These are phyloP conservation scores for Penicillium sp. DNA, from an alignment of 2,329 filamentous ascomycete genomes.

Conservation along the genomic window DNA sequence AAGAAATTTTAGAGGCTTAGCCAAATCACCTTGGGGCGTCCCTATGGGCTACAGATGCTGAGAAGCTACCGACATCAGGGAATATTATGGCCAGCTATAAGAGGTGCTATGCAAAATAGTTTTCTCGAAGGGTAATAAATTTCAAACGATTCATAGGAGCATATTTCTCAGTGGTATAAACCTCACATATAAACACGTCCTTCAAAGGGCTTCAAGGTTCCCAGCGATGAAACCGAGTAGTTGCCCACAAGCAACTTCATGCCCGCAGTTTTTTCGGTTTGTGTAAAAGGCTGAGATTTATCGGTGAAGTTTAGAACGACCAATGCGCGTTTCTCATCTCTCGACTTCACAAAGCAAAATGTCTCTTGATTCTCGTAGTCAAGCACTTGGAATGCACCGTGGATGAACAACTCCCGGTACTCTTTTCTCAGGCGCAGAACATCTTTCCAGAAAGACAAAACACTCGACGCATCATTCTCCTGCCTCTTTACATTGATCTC, in stretches of 20 bases:
- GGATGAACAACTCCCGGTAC: slow-evolving; percentile 53
- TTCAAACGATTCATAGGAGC: too few relatives aligned
- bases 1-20: too few relatives aligned
- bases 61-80: not conserved
- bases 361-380: slow-evolving; percentile 21
- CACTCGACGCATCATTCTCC: slow-evolving; percentile 40
- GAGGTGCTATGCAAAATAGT: not conserved
- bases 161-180: not conserved
- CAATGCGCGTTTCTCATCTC: slow-evolving; percentile 13
- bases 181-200: slow-evolving; percentile 19
- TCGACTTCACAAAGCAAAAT: slow-evolving; percentile 21
- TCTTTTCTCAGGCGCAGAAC: slow-evolving; percentile 55
- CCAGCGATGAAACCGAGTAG: slow-evolving; percentile 2
- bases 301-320: slow-evolving; percentile 19
- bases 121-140: not conserved
- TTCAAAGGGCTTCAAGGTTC: slow-evolving; percentile 16
- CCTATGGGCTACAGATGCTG: not conserved
- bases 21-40: not conserved
- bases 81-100: not conserved
- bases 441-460: slow-evolving; percentile 59
- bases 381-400: slow-evolving; percentile 19
- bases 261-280: not conserved
- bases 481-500: slow-evolving; percentile 53
- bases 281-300: slow-evolving; percentile 10
- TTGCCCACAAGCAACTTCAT: slow-evolving; percentile 21